Conservation (phyloP, 441 rosid species). For the Geranium incanum region DNA sequence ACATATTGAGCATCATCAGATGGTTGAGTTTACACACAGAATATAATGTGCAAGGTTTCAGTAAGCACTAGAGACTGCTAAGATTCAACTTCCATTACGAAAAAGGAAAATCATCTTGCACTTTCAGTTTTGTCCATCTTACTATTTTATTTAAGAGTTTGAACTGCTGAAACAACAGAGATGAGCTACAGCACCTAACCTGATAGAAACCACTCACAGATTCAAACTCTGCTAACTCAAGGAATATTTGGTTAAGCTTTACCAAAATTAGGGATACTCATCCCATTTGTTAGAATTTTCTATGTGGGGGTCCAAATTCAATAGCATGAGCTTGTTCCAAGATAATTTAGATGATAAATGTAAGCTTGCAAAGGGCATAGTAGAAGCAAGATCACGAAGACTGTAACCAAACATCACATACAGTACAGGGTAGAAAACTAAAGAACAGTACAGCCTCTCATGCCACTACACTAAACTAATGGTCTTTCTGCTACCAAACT, state of each 20-base stretch:
- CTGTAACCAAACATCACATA: neutral
- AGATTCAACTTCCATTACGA: neutral
- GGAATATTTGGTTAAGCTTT: neutral
- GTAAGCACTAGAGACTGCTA: neutral
- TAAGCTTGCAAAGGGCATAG: neutral
- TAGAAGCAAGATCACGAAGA: neutral
- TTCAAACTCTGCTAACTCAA: neutral
- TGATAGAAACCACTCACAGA: neutral
- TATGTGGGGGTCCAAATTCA: neutral
- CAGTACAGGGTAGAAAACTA: neutral
- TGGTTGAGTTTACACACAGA: neutral
- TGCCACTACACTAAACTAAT: neutral
- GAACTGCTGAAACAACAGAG: neutral
- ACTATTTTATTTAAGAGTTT: neutral
- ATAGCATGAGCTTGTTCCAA: neutral
- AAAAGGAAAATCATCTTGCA: neutral
- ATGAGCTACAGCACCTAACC: neutral
- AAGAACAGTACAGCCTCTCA: neutral
- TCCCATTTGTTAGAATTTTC: neutral
- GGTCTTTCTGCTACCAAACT: too few relatives aligned
- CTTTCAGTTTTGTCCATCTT: neutral
- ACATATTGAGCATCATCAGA: slow-evolving; percentile 8
- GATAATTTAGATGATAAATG: neutral
- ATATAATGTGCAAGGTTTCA: neutral
- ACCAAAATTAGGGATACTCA: neutral